Base-by-base conservation (phyloP, 1,284 basidiomycete genomes). In the Moesziomyces sp. region DNA sequence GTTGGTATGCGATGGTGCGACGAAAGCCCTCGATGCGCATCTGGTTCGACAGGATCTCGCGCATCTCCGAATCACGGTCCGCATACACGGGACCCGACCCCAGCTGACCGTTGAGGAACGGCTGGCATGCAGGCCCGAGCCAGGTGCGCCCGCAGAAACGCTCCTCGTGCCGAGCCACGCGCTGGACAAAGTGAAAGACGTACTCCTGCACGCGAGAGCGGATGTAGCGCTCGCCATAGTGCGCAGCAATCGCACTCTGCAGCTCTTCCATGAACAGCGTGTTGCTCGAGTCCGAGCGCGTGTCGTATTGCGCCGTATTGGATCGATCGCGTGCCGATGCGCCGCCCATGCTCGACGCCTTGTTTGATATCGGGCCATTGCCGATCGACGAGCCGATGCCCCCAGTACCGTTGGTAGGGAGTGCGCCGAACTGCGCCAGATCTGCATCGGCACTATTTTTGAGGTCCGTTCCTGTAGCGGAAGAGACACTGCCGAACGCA, bases 191-290 rank as follows among this genome's bases (percentile, higher is more conserved):
- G 6, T 91, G 88, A 48, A 84, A 82, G 3, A 91, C 88, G 78
- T 92, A 94, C 74, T 94, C 92, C 16, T 89, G 88, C 77, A 93
- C 91, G 14, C 92, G 88, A 10, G 90, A 86, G 6, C 92, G 90
- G n/a, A 95, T 89, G 68, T 90, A 87, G 10, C 87, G 85, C 84
- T 95, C 93, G 48, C 92, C 91, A 76, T 90, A 92, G 79, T 93
- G 92, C 14, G 88, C 88, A 16, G 88, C 86, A 47, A 93, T 91
- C 2, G 91, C 90, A 16, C 88, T 83, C n/a, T 89, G 86, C 58
- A 93, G 88, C 90, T 97, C 95, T 63, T 97, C 93, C 81, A 97
- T 92, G 85, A 97, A 96, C 14, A 91, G 72, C 74, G 90, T 91
- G 81, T 97, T 95, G 30, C 89, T 86, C 61, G 88, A 86, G 81